Percentiles rank a stretch among this genome's conserved stretches.
These are phyloP conservation scores for Diaporthe aspalathi DNA, from an alignment of 2,329 filamentous ascomycete genomes.

Conservation along the genomic window DNA sequence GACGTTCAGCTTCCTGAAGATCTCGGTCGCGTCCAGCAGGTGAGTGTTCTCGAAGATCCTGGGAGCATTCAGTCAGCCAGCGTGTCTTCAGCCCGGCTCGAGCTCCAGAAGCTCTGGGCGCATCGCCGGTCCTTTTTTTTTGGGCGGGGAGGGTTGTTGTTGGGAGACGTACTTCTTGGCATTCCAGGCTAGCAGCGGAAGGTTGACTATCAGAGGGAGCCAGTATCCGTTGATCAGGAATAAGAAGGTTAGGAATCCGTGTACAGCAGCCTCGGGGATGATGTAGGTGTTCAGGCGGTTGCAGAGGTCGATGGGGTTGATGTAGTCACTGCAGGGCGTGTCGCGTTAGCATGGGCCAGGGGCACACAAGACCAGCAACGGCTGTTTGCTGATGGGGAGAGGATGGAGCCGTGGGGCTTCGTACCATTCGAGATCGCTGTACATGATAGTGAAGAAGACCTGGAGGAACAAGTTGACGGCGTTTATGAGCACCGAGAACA, in stretches of 20 bases:
- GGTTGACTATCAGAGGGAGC: constrained; percentile 90
- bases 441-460: constrained; percentile 99
- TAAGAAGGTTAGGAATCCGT: constrained; percentile 93
- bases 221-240: constrained; percentile 99
- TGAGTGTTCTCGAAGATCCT: constrained; percentile 98
- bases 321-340: constrained; percentile 83
- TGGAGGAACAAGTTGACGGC: constrained; percentile 99
- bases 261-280: constrained; percentile 96
- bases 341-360: constrained; percentile 20
- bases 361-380: not conserved
- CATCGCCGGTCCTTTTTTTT: not conserved
- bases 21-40: constrained; percentile 96
- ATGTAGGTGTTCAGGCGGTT: constrained; percentile 99
- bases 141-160: too few relatives aligned
- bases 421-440: constrained; percentile 98
- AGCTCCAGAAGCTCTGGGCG: not conserved
- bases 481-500: constrained; percentile 98
- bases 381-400: not conserved
- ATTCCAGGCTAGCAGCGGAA: constrained; percentile 93
- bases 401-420: not conserved
- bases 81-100: not conserved
- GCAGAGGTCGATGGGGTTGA: constrained; percentile 99
- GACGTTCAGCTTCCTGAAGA: constrained; percentile 98
- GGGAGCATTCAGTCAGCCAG: not conserved
- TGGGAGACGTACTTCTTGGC: constrained; percentile 86